Percentiles rank a stretch among this genome's conserved stretches.
Conservation (phyloP, 768 basidiomycete genomes). For the Naganishia kalamii region DNA sequence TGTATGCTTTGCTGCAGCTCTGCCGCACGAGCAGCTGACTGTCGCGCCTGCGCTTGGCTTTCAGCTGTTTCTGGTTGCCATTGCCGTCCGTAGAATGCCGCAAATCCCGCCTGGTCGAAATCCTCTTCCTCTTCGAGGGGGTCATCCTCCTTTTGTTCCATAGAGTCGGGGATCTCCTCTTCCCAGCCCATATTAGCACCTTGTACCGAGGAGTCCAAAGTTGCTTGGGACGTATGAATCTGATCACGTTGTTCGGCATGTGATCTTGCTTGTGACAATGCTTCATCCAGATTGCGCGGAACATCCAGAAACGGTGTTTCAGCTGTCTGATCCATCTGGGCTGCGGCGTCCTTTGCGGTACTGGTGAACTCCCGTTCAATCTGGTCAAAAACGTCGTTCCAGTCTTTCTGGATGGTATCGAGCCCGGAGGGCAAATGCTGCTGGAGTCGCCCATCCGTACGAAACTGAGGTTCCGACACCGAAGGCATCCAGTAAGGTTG, state of each 20-base stretch:
- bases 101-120: conserved; percentile 16
- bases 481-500: neutral
- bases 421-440: neutral
- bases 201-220: neutral
- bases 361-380: conserved; percentile 1
- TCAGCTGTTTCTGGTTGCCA: conserved; percentile 5
- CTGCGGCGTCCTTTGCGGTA: neutral
- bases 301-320: neutral
- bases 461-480: conserved; percentile 9
- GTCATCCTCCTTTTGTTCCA: neutral
- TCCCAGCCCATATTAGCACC: conserved; percentile 9
- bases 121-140: conserved; percentile 3
- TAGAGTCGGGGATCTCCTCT: neutral
- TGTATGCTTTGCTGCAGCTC: neutral
- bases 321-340: neutral
- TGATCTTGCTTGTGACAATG: neutral
- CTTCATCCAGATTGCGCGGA: conserved; percentile 7
- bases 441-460: neutral
- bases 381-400: conserved; percentile 13
- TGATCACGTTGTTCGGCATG: neutral
- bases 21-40: neutral
- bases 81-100: conserved; percentile 21
- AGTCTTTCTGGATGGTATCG: conserved; percentile 3
- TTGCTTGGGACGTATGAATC: neutral
- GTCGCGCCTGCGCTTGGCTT: neutral